A percentile compares a stretch with the other conserved stretches of the same genome.
These are phyloP conservation scores for Metschnikowia aberdeeniae DNA, from an alignment of 805 yeast species.

Conservation along the genomic window DNA sequence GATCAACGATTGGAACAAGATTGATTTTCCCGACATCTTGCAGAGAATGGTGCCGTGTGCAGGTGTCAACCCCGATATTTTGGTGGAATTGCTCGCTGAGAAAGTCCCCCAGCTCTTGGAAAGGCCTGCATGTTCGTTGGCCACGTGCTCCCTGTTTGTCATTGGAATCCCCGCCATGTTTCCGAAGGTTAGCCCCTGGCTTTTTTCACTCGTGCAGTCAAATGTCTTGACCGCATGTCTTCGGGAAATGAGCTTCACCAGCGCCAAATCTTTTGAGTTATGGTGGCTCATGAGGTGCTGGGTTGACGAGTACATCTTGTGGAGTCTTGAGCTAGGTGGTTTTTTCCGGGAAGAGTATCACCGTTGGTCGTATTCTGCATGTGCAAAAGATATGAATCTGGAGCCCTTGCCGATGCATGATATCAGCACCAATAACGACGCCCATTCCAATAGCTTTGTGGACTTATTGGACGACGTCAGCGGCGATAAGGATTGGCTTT, in stretches of 20 bases:
- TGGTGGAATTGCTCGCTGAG: conserved; percentile 30
- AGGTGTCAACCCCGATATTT: conserved; percentile 24
- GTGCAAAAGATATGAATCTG: conserved; percentile 1
- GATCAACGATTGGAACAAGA: conserved; percentile 56
- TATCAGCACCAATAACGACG: conserved; percentile 5
- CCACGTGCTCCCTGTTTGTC: conserved; percentile 25
- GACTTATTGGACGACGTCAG: conserved; percentile 14
- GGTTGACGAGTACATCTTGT: conserved; percentile 67
- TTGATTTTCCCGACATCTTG: conserved; percentile 45
- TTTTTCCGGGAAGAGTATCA: conserved; percentile 35
- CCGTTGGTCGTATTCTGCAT: conserved; percentile 5
- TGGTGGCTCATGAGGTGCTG: conserved; percentile 80
- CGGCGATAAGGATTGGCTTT: conserved; percentile 5
- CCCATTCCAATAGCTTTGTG: conserved; percentile 7
- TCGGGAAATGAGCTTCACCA: conserved; percentile 56
- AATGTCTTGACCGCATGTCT: conserved; percentile 55
- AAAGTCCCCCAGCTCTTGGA: conserved; percentile 33
- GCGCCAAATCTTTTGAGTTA: conserved; percentile 58
- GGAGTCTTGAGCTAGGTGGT: conserved; percentile 64
- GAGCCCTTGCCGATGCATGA: conserved; percentile 6
- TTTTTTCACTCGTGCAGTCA: conserved; percentile 50
- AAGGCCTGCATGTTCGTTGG: conserved; percentile 7
- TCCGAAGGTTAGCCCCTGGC: conserved; percentile 48
- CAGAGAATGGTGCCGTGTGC: conserved; percentile 51
- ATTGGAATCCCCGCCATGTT: conserved; percentile 44